Conservation (phyloP, 2,329 filamentous ascomycete genomes). For the Acrocalymma vagum region DNA sequence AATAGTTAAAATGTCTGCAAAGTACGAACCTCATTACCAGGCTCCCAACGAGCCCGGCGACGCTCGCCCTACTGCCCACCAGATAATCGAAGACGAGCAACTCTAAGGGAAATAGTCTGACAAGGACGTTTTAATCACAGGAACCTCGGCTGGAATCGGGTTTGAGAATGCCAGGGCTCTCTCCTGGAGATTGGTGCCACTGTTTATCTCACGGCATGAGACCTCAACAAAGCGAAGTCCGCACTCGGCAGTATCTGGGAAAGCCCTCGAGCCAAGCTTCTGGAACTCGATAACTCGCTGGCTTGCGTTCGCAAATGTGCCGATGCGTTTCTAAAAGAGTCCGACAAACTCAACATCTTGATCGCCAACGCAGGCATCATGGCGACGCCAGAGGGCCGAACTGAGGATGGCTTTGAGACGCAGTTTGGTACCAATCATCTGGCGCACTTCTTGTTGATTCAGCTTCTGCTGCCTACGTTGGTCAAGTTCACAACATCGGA, state of each 20-base stretch:
- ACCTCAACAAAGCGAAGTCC: conserved; percentile 33
- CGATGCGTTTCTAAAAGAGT: conserved; percentile 23
- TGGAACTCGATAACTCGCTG: conserved; percentile 32
- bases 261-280: conserved; percentile 27
- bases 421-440: conserved; percentile 65
- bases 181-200: conserved; percentile 57
- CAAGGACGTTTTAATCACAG: conserved; percentile 36
- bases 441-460: conserved; percentile 62
- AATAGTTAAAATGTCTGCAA: no score
- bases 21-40: conserved; percentile 19
- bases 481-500: conserved; percentile 47
- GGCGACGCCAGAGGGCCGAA: conserved; percentile 29
- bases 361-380: conserved; percentile 32
- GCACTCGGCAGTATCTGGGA: conserved; percentile 17
- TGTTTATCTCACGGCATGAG: conserved; percentile 55
- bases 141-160: conserved; percentile 32
- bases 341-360: conserved; percentile 23
- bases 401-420: conserved; percentile 52
- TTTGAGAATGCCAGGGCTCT: conserved; percentile 49
- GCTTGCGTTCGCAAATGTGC: conserved; percentile 27
- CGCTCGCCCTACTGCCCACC: conserved; percentile 17
- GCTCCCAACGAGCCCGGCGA: conserved; percentile 45
- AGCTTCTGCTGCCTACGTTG: conserved; percentile 57
- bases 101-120: conserved; percentile 38
- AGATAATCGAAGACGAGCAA: conserved; percentile 47